A percentile compares a stretch with the other conserved stretches of the same genome.
Evolutionary conservation across 2,329 filamentous ascomycete genomes (phyloP).

Genomic region (Penicillium sp.): DNA sequence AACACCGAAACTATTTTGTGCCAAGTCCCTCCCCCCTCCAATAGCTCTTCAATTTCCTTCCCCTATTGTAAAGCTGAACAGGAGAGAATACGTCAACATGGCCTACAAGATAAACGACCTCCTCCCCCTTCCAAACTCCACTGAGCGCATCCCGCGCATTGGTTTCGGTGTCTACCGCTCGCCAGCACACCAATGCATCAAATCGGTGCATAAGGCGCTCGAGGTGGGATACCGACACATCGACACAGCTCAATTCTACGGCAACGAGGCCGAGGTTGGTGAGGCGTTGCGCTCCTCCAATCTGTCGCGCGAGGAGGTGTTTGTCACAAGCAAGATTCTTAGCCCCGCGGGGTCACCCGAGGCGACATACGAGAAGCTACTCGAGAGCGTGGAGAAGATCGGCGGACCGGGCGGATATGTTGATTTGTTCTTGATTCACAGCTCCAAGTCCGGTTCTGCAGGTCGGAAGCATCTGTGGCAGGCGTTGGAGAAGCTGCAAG

Average conservation of each 20-base stretch:
- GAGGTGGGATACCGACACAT: conserved; percentile 56
- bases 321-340: conserved; percentile 71
- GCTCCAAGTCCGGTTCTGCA: conserved; percentile 56
- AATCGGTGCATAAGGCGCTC: conserved; percentile 60
- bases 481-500: conserved; percentile 63
- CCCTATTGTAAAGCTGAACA: not conserved
- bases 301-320: conserved; percentile 57
- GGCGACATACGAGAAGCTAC: conserved; percentile 58
- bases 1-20: not conserved
- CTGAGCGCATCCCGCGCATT: conserved; percentile 61
- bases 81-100: conserved; percentile 3
- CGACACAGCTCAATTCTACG: conserved; percentile 67
- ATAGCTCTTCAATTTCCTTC: not conserved
- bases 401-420: conserved; percentile 63
- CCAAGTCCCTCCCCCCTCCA: not conserved
- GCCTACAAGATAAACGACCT: conserved; percentile 49
- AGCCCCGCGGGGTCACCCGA: conserved; percentile 55
- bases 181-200: conserved; percentile 53
- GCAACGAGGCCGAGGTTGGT: conserved; percentile 68
- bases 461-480: conserved; percentile 65
- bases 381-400: conserved; percentile 65
- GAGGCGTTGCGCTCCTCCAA: conserved; percentile 60
- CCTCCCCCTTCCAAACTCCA: conserved; percentile 53
- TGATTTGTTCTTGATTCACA: conserved; percentile 71
- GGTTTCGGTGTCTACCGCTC: conserved; percentile 73